A percentile compares a stretch with the other conserved stretches of the same genome.
phyloP scores from a whole-genome alignment of 768 basidiomycete genomes.

The Leccinum variicolor region DNA sequence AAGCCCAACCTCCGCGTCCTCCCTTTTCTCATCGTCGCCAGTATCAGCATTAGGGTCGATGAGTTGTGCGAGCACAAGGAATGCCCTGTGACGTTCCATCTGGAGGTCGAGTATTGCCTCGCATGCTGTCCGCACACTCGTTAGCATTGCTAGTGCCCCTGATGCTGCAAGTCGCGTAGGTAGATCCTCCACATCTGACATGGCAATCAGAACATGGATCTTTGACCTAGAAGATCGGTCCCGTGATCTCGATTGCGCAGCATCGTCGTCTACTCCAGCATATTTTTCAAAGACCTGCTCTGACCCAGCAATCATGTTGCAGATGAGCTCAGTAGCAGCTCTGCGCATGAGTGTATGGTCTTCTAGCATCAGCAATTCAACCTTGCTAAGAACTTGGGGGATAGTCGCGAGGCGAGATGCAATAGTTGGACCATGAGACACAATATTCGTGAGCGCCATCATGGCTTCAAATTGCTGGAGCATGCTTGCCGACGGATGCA shows the following conservation, averaged over 20 bases:
- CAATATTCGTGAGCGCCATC: slow-evolving; percentile 95
- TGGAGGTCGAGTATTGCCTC: slow-evolving; percentile 60
- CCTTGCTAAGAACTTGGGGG: slow-evolving; percentile 57
- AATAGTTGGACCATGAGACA: slow-evolving; percentile 67
- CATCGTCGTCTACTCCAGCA: slow-evolving; percentile 39
- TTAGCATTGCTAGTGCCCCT: slow-evolving; percentile 83
- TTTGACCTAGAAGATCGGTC: slow-evolving; percentile 45
- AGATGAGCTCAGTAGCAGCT: slow-evolving; percentile 87
- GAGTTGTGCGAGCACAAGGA: slow-evolving; percentile 64
- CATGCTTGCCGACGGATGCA: slow-evolving; percentile 62
- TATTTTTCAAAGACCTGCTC: slow-evolving; percentile 76
- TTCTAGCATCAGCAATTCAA: slow-evolving; percentile 75
- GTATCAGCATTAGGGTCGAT: slow-evolving; percentile 53
- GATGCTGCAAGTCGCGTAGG: slow-evolving; percentile 87
- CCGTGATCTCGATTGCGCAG: slow-evolving; percentile 42
- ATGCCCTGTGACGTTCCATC: slow-evolving; percentile 56
- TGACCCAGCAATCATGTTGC: slow-evolving; percentile 82
- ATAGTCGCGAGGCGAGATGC: slow-evolving; percentile 64
- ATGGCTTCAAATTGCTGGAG: slow-evolving; percentile 89
- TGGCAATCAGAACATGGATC: slow-evolving; percentile 77
- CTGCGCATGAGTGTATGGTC: slow-evolving; percentile 80
- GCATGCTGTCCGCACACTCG: slow-evolving; percentile 59
- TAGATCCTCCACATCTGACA: slow-evolving; percentile 84
- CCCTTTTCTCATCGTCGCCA: slow-evolving; percentile 34
- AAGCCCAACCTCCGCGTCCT: slow-evolving; percentile 27